Conservation (phyloP, 345 rosid genomes). For the Cardamine resedifolia region DNA sequence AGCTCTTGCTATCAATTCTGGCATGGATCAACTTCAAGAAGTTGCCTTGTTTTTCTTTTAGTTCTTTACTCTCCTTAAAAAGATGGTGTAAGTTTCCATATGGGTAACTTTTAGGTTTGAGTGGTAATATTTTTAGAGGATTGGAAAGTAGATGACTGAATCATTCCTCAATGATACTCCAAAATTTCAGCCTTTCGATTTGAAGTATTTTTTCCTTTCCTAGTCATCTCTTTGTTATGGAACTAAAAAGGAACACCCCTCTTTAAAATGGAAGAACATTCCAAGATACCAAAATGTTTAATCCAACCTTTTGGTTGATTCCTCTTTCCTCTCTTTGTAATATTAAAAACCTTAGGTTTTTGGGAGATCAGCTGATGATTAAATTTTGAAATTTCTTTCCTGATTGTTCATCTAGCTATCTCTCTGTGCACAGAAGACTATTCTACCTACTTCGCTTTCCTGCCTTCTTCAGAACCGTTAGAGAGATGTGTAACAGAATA, state of each 20-base stretch:
- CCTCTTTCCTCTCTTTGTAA: background rate
- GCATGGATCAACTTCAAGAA: background rate
- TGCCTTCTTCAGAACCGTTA: slow-evolving; percentile 43
- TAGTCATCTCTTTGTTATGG: background rate
- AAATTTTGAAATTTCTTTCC: background rate
- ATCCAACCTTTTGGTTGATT: background rate
- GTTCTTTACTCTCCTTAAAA: background rate
- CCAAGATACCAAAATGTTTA: background rate
- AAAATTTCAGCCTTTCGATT: background rate
- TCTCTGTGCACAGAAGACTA: background rate
- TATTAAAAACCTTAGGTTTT: background rate
- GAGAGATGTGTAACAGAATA: slow-evolving; percentile 30
- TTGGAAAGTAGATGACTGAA: background rate
- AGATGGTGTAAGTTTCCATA: background rate
- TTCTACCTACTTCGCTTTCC: slow-evolving; percentile 36
- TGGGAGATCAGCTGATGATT: background rate
- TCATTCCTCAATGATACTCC: slow-evolving; percentile 7
- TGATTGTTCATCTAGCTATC: background rate
- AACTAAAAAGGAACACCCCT: background rate
- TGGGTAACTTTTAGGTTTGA: slow-evolving; percentile 6
- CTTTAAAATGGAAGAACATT: background rate
- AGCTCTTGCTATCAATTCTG: background rate
- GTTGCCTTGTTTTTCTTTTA: background rate
- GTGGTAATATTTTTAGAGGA: background rate
- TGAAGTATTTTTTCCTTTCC: background rate